Base-by-base conservation (phyloP, 768 basidiomycete genomes). In the Auriculariales sp. region DNA sequence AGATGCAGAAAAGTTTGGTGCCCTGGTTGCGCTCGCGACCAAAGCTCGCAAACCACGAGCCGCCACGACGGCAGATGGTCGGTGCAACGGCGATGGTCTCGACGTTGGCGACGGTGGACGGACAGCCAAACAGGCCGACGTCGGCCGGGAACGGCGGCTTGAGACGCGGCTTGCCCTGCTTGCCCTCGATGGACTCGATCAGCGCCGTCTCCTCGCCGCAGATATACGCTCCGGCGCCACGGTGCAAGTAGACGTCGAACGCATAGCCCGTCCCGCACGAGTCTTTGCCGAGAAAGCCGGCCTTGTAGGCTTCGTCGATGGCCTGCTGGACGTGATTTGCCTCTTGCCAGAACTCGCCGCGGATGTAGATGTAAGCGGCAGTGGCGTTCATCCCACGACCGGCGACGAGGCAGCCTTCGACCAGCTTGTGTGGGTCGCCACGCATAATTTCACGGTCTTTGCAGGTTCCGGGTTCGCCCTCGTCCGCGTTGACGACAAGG, bases 81-180 rank as follows among this genome's bases (percentile, higher is more conserved):
- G 94, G 94, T 0, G 94, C 92, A 28, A 98, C 94, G 15, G 93
- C 87, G 49, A 99, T 91, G 6, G 94, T 99, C 71, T 99, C 94
- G 36, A 99, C 94, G 59, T 98, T 98, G 36, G 94, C 93, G 30
- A 99, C 94, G 4, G 94, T 97, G 1, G 91, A 85, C 0, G 94
- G 94, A 64, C 91, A 95, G 0, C 94, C 94, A 60, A 99, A 99
- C 47, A 98, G 73, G 47, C 94, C 94, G 42, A 98, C 94, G 55
- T 98, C 94, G 49, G 94, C 94, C 3, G 94, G 94, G 79, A 98
- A 99, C 34, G 94, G 94, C 3, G 94, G 94, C 72, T 99, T 99
- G 55, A 99, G 72, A 47, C 94, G 77, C 0, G 94, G 94, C 63
- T 99, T 99, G 24, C 94, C 94, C 66, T 97, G 94, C 66, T 99